Conservation (phyloP, 2,329 filamentous ascomycete species). For the Alternaria tenuissima region DNA sequence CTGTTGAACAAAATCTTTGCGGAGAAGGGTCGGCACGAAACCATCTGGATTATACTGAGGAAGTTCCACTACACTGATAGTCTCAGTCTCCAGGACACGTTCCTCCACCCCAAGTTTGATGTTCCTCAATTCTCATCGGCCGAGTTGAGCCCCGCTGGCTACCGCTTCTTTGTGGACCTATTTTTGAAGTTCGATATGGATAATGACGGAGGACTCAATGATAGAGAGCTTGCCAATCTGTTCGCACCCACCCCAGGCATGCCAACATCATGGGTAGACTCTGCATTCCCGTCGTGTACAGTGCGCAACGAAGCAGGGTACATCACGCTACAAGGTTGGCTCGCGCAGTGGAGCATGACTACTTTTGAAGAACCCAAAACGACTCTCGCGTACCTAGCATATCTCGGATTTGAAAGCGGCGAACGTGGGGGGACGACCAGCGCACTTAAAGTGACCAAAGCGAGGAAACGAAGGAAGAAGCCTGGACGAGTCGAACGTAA, state of each 20-base stretch:
- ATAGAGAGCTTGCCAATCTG: conserved; percentile 81
- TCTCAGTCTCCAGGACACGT: conserved; percentile 87
- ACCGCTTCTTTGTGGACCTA: conserved; percentile 96
- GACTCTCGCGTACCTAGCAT: conserved; percentile 93
- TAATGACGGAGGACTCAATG: conserved; percentile 92
- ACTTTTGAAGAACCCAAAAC: conserved; percentile 96
- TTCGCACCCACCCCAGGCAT: conserved; percentile 94
- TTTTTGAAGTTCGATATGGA: conserved; percentile 97
- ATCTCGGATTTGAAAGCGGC: conserved; percentile 88
- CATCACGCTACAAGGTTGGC: conserved; percentile 95
- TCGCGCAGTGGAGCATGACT: conserved; percentile 99
- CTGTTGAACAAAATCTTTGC: conserved; percentile 95
- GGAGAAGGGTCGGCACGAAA: conserved; percentile 96
- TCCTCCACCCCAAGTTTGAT: conserved; percentile 92
- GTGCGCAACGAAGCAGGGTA: conserved; percentile 95
- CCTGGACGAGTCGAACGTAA: conserved; percentile 90
- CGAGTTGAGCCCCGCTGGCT: conserved; percentile 91
- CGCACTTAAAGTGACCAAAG: conserved; percentile 90
- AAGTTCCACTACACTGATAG: conserved; percentile 98
- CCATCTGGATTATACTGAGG: conserved; percentile 95
- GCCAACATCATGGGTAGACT: conserved; percentile 85
- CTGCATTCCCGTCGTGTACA: conserved; percentile 89
- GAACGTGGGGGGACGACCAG: conserved; percentile 78
- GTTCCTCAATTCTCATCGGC: conserved; percentile 92
- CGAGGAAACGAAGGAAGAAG: conserved; percentile 82